These are phyloP conservation scores for Neurospora discreta DNA, from an alignment of 495 filamentous ascomycete species.

Conservation along the genomic window DNA sequence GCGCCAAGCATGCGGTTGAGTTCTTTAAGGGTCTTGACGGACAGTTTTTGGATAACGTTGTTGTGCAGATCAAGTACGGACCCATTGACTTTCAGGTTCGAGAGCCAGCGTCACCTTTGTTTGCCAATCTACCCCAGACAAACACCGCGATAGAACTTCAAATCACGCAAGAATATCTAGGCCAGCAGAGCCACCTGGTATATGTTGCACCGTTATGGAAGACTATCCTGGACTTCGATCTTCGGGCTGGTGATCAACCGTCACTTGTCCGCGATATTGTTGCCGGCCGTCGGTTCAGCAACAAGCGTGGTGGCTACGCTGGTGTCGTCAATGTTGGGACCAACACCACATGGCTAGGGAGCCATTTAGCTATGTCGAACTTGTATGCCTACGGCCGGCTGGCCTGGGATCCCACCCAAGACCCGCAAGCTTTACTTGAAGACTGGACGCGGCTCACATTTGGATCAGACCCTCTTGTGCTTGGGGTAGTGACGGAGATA, in stretches of 20 bases:
- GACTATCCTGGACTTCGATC: constrained; percentile 52
- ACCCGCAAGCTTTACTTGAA: constrained; percentile 39
- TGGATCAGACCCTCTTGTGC: constrained; percentile 36
- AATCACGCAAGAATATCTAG: constrained; percentile 59
- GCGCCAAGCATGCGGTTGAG: constrained; percentile 57
- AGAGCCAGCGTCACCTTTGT: constrained; percentile 58
- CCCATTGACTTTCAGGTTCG: constrained; percentile 70
- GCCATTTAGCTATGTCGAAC: constrained; percentile 60
- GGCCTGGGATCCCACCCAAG: constrained; percentile 47
- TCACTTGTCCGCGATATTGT: constrained; percentile 47
- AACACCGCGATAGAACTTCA: constrained; percentile 53
- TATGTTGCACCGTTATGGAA: constrained; percentile 61
- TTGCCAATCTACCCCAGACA: constrained; percentile 51
- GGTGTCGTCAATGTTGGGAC: constrained; percentile 61
- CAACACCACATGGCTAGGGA: constrained; percentile 56
- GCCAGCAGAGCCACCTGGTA: constrained; percentile 58
- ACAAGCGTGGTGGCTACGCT: constrained; percentile 48
- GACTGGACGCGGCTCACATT: constrained; percentile 63
- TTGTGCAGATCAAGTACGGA: constrained; percentile 64
- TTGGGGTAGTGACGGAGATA: constrained; percentile 49
- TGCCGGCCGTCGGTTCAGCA: constrained; percentile 47
- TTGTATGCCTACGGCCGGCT: constrained; percentile 58
- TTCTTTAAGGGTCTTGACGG: constrained; percentile 56
- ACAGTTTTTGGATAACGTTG: constrained; percentile 57
- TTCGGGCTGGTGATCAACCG: constrained; percentile 44